Evolutionary conservation across 352 stramenopile species (phyloP), one percentile per base, ranked within the genome.

Genomic region (Globisporangium yorkense): DNA sequence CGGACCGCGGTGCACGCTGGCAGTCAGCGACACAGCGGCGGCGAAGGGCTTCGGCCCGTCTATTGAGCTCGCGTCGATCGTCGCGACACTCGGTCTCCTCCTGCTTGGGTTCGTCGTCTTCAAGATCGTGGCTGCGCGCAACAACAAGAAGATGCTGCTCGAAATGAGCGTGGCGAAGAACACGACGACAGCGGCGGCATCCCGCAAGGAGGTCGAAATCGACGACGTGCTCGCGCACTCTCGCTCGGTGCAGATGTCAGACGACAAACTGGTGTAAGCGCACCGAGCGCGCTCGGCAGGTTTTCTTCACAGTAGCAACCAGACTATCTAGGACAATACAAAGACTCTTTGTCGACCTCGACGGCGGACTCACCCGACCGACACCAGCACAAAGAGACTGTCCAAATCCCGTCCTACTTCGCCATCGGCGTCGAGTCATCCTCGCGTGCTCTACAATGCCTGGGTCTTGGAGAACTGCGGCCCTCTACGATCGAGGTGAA

Each of bases 41-140:
- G 62, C 63, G 0, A 56, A 76, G 41, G 71, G 71, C 8, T 85
- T 78, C 58, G 75, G 75, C 0, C 75, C 75, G 12, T 74, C 72
- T 0, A 52, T 75, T 16, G 57, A 67, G 6, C 29, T 80, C 33
- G 50, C 71, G 39, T 37, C 46, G 8, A 37, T 46, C 35, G 24
- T 66, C 3, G 52, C 47, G 6, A 48, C 33, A 5, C 2, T 62
- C 29, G 39, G 31, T 2, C 21, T 63, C 12, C 3, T 63, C 10
- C 15, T 62, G 24, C 50, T 70, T 27, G 35, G 48, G 20, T 51
- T 57, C 24, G 61, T 59, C 13, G 48, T 57, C 48, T 62, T 33
- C 57, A 62, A 67, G 54, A 56, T 67, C 40, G 45, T 63, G 12
- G 13, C 24, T 9, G 20, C 58, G 51, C 50, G 52, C 18, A 43